These are phyloP conservation scores for Zychaea mexicana DNA, from an alignment of 371 early-diverging fungal genomes.

Conservation along the genomic window DNA sequence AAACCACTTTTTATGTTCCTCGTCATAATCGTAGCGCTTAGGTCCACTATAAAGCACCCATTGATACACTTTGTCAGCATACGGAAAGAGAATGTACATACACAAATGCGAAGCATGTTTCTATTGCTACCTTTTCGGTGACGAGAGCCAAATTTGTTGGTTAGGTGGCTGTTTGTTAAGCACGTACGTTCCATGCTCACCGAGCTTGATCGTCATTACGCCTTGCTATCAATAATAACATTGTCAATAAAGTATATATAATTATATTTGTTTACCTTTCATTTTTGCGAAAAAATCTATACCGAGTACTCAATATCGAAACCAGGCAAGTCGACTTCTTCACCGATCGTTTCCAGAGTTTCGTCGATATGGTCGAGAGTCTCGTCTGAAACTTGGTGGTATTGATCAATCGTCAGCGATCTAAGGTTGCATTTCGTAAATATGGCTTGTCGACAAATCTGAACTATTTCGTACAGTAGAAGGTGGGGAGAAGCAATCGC, in stretches of 20 bases:
- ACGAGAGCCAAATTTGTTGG: constrained; percentile 98
- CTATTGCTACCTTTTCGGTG: constrained; percentile 86
- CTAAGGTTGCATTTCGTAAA: too few relatives aligned
- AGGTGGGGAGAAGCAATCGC: neutral
- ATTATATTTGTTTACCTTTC: neutral
- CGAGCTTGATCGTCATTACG: constrained; percentile 88
- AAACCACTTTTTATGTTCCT: constrained; percentile 67
- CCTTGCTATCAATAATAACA: constrained; percentile 53
- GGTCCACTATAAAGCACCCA: constrained; percentile 84
- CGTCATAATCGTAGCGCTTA: constrained; percentile 84
- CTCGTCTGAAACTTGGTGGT: constrained; percentile 72
- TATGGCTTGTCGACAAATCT: too few relatives aligned
- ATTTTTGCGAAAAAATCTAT: constrained; percentile 16
- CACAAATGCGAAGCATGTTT: too few relatives aligned
- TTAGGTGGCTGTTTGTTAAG: constrained; percentile 99
- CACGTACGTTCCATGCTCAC: constrained; percentile 91
- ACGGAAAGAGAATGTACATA: too few relatives aligned
- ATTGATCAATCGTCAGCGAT: constrained; percentile 54
- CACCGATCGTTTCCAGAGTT: constrained; percentile 80
- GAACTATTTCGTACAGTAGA: too few relatives aligned
- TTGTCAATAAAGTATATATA: neutral
- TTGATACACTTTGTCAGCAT: too few relatives aligned
- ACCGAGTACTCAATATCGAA: constrained; percentile 88
- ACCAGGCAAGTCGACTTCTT: constrained; percentile 67
- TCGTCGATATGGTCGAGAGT: constrained; percentile 74